Base-by-base conservation (phyloP, 208 protist species). In the Angomonas desouzai region DNA sequence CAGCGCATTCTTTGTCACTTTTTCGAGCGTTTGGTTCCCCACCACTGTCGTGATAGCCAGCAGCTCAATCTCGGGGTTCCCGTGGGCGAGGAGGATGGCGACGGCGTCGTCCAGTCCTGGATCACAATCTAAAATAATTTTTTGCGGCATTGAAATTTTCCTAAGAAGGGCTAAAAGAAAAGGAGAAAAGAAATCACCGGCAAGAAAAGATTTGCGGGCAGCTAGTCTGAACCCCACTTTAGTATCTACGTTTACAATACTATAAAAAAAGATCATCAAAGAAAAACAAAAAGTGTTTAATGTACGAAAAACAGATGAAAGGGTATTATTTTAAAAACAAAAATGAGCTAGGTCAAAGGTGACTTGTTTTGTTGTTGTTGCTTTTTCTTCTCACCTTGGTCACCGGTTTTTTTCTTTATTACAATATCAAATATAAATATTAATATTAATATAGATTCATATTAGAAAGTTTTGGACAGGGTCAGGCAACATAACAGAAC, bases 101-200 rank as follows among this genome's bases (percentile, higher is more conserved):
- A 93, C 77, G 30, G 83, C 83, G 51, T 95, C 89, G 60, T 95
- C 89, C 23, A 92, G 68, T 10, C 89, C 89, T 3, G 89, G 89
- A 61, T 95, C 89, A 73, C 89, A 95, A 61, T 95, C 89, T 16
- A 95, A 72, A 32, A 87, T 81, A 32, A 87, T 81, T 60, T 87
- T 87, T 53, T 53, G 66, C 18, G 81, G 76, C 79, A 85, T 85
- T 18, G 18, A 20, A 36, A 57, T 23, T 57, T 33, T 6, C 28
- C 9, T 3, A 10, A 34, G 51, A 57, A 29, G 16, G 28, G 30
- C 3, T 34, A 20, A 57, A n/a, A 57, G 25, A 4, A 57, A 57
- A 29, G 18, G 51, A 32, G 25, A 34, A 20, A 6, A 27, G 49
- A 33, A 25, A 11, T n/a, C n/a, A n/a, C n/a, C n/a, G n/a, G n/a